These are phyloP conservation scores for Phialocephala sp. DNA, from an alignment of 2,329 filamentous ascomycete genomes.

Conservation along the genomic window DNA sequence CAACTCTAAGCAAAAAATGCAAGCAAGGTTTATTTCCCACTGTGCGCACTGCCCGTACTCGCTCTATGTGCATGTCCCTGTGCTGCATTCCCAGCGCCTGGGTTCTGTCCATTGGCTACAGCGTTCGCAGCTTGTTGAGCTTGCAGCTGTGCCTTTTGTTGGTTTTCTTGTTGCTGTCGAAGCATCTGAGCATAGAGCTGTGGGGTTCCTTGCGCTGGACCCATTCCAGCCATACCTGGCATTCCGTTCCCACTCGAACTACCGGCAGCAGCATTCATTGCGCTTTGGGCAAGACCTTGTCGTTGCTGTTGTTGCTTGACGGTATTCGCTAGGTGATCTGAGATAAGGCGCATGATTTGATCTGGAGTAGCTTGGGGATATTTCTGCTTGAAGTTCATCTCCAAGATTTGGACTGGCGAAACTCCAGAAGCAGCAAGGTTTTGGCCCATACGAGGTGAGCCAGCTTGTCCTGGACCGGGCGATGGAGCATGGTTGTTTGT, in stretches of 20 bases:
- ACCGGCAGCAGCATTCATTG: conserved; percentile 57
- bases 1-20: not conserved
- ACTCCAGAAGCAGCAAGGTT: conserved; percentile 17
- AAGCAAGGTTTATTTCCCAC: conserved; percentile 26
- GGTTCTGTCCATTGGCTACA: conserved; percentile 26
- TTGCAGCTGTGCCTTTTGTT: conserved; percentile 47
- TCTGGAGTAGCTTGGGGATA: conserved; percentile 52
- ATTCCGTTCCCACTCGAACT: conserved; percentile 29
- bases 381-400: conserved; percentile 36
- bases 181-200: conserved; percentile 59
- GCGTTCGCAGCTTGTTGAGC: conserved; percentile 23
- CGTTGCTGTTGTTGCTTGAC: conserved; percentile 42
- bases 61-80: conserved; percentile 36
- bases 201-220: conserved; percentile 44
- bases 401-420: conserved; percentile 30
- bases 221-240: conserved; percentile 33
- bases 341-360: conserved; percentile 58
- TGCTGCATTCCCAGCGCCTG: conserved; percentile 30
- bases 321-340: conserved; percentile 45
- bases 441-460: conserved; percentile 40
- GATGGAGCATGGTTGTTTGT: conserved; percentile 34
- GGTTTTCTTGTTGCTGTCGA: conserved; percentile 56
- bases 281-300: conserved; percentile 54
- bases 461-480: conserved; percentile 34
- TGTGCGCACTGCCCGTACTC: conserved; percentile 34